Evolutionary conservation across 371 early-diverging fungal genomes (phyloP), one percentile per base, ranked within the genome.

Genomic region (Chytridium lagenaria): DNA sequence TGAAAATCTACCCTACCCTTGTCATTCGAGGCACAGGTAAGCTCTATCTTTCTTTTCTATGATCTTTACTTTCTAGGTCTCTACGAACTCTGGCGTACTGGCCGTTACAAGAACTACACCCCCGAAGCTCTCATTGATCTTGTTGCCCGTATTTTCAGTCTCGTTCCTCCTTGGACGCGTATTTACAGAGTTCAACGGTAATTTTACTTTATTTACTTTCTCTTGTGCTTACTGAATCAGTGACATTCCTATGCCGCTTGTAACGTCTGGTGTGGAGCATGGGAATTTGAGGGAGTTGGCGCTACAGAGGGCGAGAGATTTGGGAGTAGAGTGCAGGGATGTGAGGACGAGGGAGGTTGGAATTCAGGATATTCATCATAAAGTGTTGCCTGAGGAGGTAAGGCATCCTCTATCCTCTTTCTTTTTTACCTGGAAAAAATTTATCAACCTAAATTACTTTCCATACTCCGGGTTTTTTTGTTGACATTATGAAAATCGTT

Each of bases 191-290:
- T 99, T 12, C 99, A 99, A 83, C 91, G 97, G 83, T 87, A 70
- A 73, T 15, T 40, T 10, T 16, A 37, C 44, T 72, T 67, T 67
- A 22, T n/a, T 61, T 19, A 38, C 59, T 38, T 63, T 3, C 7
- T 19, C 44, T 44, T 12, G 19, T 44, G 44, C 19, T 7, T 12
- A 44, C 26, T 26, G 52, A 22, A 19, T 51, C 69, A 86, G 92
- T 65, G 99, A 99, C 88, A 99, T 99, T 77, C 99, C 99, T n/a
- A 99, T 99, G 99, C 99, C 99, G 15, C 86, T 99, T 34, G 99
- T 99, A 44, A 96, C 97, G 15, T 96, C 98, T 5, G 99, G 99
- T 70, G 99, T 99, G 16, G 99, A 99, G 83, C 93, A 99, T 82
- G 99, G 99, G 66, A 99, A 99, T 78, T 81, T 99, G 75, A 89